Evolutionary conservation across 495 filamentous ascomycete genomes (phyloP).

Genomic region (Aspergillus coremiiformis): DNA sequence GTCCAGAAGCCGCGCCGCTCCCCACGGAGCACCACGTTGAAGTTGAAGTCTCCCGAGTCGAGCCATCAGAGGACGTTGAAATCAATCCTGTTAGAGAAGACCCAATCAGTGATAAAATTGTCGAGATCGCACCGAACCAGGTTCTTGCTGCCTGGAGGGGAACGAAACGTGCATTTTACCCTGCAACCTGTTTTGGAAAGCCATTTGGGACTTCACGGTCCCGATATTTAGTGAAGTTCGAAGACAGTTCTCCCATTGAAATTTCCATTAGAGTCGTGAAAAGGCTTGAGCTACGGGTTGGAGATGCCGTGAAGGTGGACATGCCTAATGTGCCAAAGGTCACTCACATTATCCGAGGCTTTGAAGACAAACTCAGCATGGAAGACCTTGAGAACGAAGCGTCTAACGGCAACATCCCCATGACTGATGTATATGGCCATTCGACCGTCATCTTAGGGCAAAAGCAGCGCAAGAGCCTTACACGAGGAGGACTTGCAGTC

Average conservation of each 20-base stretch:
- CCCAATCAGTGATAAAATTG: constrained; percentile 1
- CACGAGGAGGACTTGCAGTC: constrained; percentile 21
- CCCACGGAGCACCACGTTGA: background rate
- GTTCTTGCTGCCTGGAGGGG: constrained; percentile 47
- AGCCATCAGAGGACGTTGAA: background rate
- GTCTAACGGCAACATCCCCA: constrained; percentile 23
- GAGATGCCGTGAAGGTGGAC: constrained; percentile 48
- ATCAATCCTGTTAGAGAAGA: background rate
- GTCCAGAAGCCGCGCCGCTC: constrained; percentile 6
- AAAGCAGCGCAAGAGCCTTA: constrained; percentile 43
- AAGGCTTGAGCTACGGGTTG: constrained; percentile 39
- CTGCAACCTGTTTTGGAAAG: constrained; percentile 42
- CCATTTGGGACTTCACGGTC: constrained; percentile 30
- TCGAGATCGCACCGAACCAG: constrained; percentile 35
- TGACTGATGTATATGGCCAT: constrained; percentile 43
- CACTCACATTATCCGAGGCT: constrained; percentile 40
- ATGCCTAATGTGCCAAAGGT: constrained; percentile 38
- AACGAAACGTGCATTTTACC: constrained; percentile 41
- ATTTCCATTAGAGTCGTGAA: constrained; percentile 38
- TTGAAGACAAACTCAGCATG: constrained; percentile 31
- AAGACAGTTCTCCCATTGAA: constrained; percentile 37
- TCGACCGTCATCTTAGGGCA: constrained; percentile 34
- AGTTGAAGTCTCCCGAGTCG: background rate
- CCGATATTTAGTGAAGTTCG: constrained; percentile 42
- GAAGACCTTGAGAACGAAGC: constrained; percentile 26